Evolutionary conservation across 2,329 filamentous ascomycete genomes (phyloP).

Genomic region (Pseudopithomyces chartarum): DNA sequence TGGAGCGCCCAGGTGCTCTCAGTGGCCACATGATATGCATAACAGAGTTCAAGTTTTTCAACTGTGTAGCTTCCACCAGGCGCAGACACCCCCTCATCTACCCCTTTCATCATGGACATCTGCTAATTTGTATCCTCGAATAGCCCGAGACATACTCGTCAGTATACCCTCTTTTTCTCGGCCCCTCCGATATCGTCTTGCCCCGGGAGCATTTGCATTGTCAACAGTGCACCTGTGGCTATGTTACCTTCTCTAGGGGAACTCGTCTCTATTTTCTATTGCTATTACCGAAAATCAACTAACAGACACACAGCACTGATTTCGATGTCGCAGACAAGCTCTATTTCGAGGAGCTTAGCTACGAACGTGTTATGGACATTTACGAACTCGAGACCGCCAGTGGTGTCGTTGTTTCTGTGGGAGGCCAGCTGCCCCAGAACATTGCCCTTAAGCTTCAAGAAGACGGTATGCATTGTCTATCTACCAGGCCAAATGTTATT

Average conservation of each 20-base stretch:
- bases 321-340: conserved; percentile 88
- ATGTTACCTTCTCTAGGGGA: too few species aligned
- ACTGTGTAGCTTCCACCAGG: too few species aligned
- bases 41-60: too few species aligned
- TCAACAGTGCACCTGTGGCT: not conserved
- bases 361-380: conserved; percentile 98
- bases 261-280: too few species aligned
- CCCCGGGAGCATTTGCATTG: not conserved
- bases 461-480: conserved; percentile 58
- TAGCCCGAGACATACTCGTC: not conserved
- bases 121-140: not conserved
- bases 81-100: not conserved
- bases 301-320: conserved; percentile 67
- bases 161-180: not conserved
- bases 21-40: not conserved
- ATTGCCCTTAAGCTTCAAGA: conserved; percentile 95
- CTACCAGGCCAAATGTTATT: not conserved
- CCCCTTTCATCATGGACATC: not conserved
- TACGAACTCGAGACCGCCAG: conserved; percentile 87
- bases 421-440: conserved; percentile 95
- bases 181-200: not conserved
- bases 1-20: not conserved
- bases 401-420: conserved; percentile 93
- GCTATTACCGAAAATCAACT: too few species aligned
- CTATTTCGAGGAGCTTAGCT: conserved; percentile 96